Evolutionary conservation across 305 asterid species (phyloP).

Genomic region (Fraxinus albicans): DNA sequence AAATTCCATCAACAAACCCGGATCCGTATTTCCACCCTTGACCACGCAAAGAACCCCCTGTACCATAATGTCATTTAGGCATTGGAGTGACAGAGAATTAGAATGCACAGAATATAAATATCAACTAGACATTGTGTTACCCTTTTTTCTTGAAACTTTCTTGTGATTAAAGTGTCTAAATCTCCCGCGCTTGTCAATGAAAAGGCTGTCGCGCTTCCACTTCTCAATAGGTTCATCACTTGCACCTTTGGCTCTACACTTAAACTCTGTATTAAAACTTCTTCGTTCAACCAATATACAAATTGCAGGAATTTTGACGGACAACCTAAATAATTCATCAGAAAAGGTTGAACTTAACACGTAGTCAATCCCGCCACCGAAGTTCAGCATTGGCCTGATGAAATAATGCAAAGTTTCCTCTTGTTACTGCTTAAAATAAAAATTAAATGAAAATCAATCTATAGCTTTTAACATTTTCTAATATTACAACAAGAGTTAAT

Average conservation of each 20-base stretch:
- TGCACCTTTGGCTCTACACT: conserved; percentile 45
- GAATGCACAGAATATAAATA: neutral
- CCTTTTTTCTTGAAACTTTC: conserved; percentile 68
- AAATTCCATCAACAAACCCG: conserved; percentile 84
- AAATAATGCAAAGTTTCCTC: neutral
- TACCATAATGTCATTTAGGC: conserved; percentile 16
- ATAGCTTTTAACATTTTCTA: neutral
- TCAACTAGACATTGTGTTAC: conserved; percentile 30
- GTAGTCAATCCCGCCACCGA: neutral
- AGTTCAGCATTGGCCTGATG: neutral
- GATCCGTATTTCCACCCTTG: conserved; percentile 96
- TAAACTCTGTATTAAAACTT: conserved; percentile 37
- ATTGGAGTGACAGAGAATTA: neutral
- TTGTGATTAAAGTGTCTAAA: conserved; percentile 64
- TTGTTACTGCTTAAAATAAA: neutral
- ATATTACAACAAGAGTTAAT: neutral
- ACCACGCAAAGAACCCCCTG: conserved; percentile 93
- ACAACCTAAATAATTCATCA: conserved; percentile 40
- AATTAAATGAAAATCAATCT: neutral
- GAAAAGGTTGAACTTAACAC: neutral
- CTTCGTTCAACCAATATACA: conserved; percentile 35
- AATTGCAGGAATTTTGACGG: conserved; percentile 43
- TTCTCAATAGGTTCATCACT: conserved; percentile 47
- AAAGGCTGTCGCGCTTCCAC: conserved; percentile 70
- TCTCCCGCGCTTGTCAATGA: conserved; percentile 62